Base-by-base conservation (phyloP, 208 protist species). In the Acanthamoeba divionensis region DNA sequence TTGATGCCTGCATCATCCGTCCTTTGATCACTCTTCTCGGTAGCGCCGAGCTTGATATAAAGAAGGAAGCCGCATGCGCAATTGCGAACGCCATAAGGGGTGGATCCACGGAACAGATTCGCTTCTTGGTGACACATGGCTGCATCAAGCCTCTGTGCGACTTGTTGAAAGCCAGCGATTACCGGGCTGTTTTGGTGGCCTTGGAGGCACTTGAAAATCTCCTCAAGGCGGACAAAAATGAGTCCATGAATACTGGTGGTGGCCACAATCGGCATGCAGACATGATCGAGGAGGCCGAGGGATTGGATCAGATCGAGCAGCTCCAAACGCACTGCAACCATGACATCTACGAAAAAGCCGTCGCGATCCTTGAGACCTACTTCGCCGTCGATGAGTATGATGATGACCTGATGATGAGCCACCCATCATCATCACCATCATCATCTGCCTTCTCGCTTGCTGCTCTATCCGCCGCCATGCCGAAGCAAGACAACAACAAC, bases 51-150 rank as follows among this genome's bases (percentile, higher is more conserved):
- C 97, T 98, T 50, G 97, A 99, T 45, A 97, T 99, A 24, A 96
- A 96, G 80, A 99, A 99, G 94, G 99, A 99, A 94, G 98, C 98
- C 31, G 97, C 98, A 9, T 99, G 98, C 98, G 96, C 97, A 47
- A 96, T 99, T 47, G 96, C 96, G 21, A 99, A 99, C 92, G 96
- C 98, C 3, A 96, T 96, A 26, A 95, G 95, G 31, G 98, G 98
- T 82, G 98, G 98, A 47, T 94, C 92, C 33, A 47, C 91, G 0
- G 92, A 97, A 41, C 98, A 99, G 90, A 95, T 98, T 89, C 90
- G 90, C 69, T 94, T 95, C 79, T 50, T 99, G 0, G 95, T 99
- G 0, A 91, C 96, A 44, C 93, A 96, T 60, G 96, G 95, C 50
- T 95, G 95, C 73, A 97, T 99, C 60, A 83, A 91, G 33, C 91